Conservation (phyloP, 495 filamentous ascomycete genomes). For the Tuber calosporum region DNA sequence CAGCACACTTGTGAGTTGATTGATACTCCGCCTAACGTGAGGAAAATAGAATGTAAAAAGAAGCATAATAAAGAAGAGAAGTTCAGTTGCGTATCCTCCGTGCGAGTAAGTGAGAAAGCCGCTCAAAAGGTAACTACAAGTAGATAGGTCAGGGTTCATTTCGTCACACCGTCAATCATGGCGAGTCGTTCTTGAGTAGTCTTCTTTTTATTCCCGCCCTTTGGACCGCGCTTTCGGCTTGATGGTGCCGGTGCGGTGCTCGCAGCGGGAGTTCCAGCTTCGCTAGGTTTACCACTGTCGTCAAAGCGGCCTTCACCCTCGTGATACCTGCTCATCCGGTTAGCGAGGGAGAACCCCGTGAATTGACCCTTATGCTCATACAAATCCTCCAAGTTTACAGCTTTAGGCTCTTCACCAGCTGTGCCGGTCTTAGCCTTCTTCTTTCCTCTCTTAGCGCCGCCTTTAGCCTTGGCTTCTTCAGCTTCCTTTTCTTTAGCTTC, state of each 20-base stretch:
- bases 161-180: slow-evolving; percentile 41
- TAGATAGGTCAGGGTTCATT: slow-evolving; percentile 11
- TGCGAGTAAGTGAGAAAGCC: background rate
- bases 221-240: slow-evolving; percentile 37
- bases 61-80: background rate
- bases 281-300: slow-evolving; percentile 40
- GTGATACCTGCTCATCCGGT: slow-evolving; percentile 27
- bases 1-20: background rate
- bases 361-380: slow-evolving; percentile 10
- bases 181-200: slow-evolving; percentile 41
- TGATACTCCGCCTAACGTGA: background rate
- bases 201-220: slow-evolving; percentile 42
- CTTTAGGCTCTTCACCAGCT: slow-evolving; percentile 36
- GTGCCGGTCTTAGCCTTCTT: slow-evolving; percentile 53
- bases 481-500: slow-evolving; percentile 40
- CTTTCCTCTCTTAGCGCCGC: slow-evolving; percentile 52
- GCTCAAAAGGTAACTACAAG: background rate
- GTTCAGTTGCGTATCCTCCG: background rate
- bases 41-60: background rate
- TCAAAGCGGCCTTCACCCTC: slow-evolving; percentile 41
- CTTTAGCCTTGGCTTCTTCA: slow-evolving; percentile 40
- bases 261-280: slow-evolving; percentile 38
- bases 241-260: slow-evolving; percentile 24
- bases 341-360: background rate
- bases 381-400: slow-evolving; percentile 40